Evolutionary conservation across 2,329 filamentous ascomycete genomes (phyloP).

Genomic region (Aureobasidium musti): DNA sequence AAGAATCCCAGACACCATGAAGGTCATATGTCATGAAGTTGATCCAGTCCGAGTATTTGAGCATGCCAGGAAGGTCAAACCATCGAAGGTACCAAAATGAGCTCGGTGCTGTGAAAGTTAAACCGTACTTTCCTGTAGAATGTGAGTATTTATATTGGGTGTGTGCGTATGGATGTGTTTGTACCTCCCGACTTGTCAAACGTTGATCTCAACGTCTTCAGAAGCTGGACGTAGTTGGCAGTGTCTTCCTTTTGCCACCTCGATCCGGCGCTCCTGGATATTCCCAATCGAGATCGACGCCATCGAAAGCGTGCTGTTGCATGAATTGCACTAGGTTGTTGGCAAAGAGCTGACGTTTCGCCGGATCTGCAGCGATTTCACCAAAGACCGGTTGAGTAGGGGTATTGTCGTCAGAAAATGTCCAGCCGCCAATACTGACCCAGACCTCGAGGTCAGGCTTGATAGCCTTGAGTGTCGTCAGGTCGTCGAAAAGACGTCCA

Average conservation of each 20-base stretch:
- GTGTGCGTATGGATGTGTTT: too few species aligned
- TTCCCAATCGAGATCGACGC: conserved; percentile 54
- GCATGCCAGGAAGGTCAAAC: conserved; percentile 30
- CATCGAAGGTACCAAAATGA: not conserved
- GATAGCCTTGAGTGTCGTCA: conserved; percentile 40
- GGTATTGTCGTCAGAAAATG: conserved; percentile 41
- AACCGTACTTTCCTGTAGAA: conserved; percentile 41
- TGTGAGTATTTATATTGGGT: too few species aligned
- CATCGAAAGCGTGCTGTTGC: conserved; percentile 47
- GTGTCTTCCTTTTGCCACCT: conserved; percentile 43
- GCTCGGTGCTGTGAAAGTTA: conserved; percentile 40
- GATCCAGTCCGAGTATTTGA: conserved; percentile 32
- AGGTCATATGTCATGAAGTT: conserved; percentile 54
- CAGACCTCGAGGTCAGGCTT: conserved; percentile 39
- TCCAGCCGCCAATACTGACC: conserved; percentile 49
- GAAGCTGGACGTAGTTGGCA: conserved; percentile 31
- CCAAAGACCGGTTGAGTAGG: conserved; percentile 36
- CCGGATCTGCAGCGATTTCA: conserved; percentile 39
- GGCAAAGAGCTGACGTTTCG: conserved; percentile 44
- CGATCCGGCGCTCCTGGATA: conserved; percentile 39
- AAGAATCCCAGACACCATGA: conserved; percentile 48
- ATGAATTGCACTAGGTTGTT: conserved; percentile 46
- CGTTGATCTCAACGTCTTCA: not conserved
- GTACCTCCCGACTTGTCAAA: not conserved
- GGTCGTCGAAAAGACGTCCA: not conserved